A percentile compares a stretch with the other conserved stretches of the same genome.
Evolutionary conservation across 2,329 filamentous ascomycete species (phyloP).

Genomic region (Apiospora marii): DNA sequence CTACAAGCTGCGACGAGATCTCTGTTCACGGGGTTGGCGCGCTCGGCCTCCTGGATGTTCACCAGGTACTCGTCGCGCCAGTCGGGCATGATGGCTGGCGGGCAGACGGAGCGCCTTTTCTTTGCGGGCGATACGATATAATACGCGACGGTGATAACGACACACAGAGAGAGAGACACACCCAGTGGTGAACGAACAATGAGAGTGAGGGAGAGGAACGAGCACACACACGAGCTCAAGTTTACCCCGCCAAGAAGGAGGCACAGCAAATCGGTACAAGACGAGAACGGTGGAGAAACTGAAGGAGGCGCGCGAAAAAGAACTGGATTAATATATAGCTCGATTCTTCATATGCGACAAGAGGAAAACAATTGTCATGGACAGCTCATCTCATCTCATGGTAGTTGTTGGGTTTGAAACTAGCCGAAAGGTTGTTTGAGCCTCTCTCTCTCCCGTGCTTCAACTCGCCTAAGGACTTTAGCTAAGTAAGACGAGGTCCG

Average conservation of each 20-base stretch:
- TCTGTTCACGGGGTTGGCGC: slow-evolving; percentile 67
- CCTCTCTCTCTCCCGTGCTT: background rate
- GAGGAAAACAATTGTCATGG: background rate
- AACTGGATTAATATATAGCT: background rate
- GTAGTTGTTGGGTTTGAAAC: background rate
- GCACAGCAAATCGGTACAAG: background rate
- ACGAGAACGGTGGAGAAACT: background rate
- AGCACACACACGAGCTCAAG: background rate
- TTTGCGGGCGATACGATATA: background rate
- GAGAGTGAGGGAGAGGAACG: background rate
- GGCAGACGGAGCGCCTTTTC: background rate
- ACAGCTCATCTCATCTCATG: slow-evolving; percentile 7
- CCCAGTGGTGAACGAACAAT: background rate
- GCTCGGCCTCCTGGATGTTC: slow-evolving; percentile 75
- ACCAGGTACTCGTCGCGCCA: slow-evolving; percentile 85
- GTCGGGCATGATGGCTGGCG: slow-evolving; percentile 52
- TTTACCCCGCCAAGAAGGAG: slow-evolving; percentile 1
- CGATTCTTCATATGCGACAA: background rate
- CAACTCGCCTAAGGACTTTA: too few species aligned
- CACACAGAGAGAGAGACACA: background rate
- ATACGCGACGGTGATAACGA: background rate
- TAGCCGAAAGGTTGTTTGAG: slow-evolving; percentile 18
- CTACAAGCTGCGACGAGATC: slow-evolving; percentile 82
- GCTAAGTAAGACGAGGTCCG: background rate
- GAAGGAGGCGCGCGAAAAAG: background rate